Percentiles rank a stretch among this genome's conserved stretches.
phyloP scores from a whole-genome alignment of 306 rosid species.

The Acacia confusa region DNA sequence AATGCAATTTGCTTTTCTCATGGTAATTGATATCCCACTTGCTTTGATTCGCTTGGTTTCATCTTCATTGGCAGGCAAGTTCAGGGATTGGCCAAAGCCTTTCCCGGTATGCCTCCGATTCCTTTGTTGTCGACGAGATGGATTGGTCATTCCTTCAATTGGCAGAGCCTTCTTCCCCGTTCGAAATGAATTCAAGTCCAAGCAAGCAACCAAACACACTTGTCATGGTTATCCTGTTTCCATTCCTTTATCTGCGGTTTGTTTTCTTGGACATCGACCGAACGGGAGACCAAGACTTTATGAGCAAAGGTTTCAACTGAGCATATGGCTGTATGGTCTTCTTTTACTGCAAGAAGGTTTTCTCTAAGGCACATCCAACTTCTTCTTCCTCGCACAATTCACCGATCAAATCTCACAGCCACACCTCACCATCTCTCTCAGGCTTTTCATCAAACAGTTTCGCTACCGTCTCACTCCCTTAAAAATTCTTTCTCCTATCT shows the following conservation, averaged over 20 bases:
- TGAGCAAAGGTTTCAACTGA: not conserved
- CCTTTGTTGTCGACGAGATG: not conserved
- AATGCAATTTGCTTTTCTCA: not conserved
- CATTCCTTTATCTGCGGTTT: not conserved
- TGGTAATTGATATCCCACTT: not conserved
- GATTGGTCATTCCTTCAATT: not conserved
- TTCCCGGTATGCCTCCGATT: not conserved
- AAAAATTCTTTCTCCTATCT: slow-evolving; percentile 24
- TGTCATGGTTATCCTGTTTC: not conserved
- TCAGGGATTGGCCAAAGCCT: not conserved
- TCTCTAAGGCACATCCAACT: slow-evolving; percentile 30
- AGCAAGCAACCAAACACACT: not conserved
- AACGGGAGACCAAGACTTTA: not conserved
- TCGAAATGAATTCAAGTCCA: not conserved
- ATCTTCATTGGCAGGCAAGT: not conserved
- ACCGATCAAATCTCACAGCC: not conserved
- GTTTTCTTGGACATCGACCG: not conserved
- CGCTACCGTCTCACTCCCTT: slow-evolving; percentile 27
- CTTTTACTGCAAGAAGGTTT: slow-evolving; percentile 41
- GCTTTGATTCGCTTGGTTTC: not conserved
- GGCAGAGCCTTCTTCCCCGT: not conserved
- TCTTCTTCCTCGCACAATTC: slow-evolving; percentile 7
- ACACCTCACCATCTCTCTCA: slow-evolving; percentile 35
- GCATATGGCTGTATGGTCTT: slow-evolving; percentile 52
- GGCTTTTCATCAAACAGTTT: slow-evolving; percentile 64